A percentile compares a stretch with the other conserved stretches of the same genome.
phyloP scores from a whole-genome alignment of 1,284 basidiomycete species.

The Nidula niveotomentosa region DNA sequence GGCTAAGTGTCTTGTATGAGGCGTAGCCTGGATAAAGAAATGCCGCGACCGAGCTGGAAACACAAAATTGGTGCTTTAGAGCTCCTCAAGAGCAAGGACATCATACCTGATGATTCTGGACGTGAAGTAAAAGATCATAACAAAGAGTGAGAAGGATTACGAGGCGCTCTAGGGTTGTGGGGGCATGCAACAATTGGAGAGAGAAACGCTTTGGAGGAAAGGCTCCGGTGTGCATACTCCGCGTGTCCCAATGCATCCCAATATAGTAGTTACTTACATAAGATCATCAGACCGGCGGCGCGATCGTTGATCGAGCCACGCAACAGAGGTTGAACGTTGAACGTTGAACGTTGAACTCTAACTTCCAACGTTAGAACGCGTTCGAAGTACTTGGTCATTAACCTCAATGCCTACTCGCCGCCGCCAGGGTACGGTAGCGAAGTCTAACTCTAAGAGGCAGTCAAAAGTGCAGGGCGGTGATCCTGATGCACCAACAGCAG shows the following conservation, averaged over 20 bases:
- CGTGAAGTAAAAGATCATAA: not conserved
- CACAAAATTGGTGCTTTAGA: not conserved
- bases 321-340: too few relatives aligned
- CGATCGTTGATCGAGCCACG: too few relatives aligned
- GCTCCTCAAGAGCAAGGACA: not conserved
- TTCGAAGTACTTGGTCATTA: too few relatives aligned
- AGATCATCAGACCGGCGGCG: not conserved
- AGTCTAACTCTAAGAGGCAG: not conserved
- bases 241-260: not conserved
- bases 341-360: too few relatives aligned
- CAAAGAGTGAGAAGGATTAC: not conserved
- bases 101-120: conserved; percentile 10
- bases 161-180: not conserved
- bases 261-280: not conserved
- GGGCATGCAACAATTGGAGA: not conserved
- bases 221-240: not conserved
- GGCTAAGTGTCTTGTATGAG: conserved; percentile 82
- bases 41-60: conserved; percentile 57
- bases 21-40: conserved; percentile 86
- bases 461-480: not conserved
- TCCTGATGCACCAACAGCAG: not conserved
- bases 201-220: not conserved
- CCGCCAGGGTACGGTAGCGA: not conserved
- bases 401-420: not conserved
- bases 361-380: too few relatives aligned